phyloP scores from a whole-genome alignment of 2,329 filamentous ascomycete species.

The Trichoderma aggressivum region DNA sequence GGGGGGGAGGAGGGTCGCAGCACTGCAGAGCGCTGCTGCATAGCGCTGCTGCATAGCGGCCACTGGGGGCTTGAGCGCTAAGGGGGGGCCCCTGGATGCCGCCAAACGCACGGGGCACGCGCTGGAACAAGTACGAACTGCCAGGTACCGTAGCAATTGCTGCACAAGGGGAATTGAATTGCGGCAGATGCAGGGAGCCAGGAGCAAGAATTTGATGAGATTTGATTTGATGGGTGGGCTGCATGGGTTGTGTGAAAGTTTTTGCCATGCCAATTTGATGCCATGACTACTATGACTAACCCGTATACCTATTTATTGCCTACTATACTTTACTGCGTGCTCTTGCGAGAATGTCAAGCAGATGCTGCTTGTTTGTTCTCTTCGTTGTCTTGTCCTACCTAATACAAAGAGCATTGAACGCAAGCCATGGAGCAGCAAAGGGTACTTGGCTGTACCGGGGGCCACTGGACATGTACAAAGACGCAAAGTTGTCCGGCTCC shows the following conservation, averaged over 20 bases:
- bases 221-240: constrained; percentile 8
- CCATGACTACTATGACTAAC: not conserved
- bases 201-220: not conserved
- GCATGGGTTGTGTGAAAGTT: not conserved
- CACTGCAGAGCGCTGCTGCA: constrained; percentile 5
- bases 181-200: constrained; percentile 20
- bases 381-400: not conserved
- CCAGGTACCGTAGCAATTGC: constrained; percentile 15
- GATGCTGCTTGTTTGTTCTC: not conserved
- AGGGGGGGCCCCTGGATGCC: constrained; percentile 5
- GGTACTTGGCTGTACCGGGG: not conserved
- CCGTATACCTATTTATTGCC: not conserved
- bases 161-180: not conserved
- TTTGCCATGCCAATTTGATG: not conserved
- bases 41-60: not conserved
- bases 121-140: constrained; percentile 13
- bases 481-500: not conserved
- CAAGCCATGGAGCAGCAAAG: not conserved
- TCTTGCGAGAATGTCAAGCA: not conserved
- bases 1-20: not conserved
- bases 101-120: constrained; percentile 10
- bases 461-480: not conserved
- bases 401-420: not conserved
- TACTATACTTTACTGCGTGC: not conserved
- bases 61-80: not conserved